A percentile compares a stretch with the other conserved stretches of the same genome.
phyloP scores from a whole-genome alignment of 1,284 basidiomycete species.

The Schizopora paradoxa region DNA sequence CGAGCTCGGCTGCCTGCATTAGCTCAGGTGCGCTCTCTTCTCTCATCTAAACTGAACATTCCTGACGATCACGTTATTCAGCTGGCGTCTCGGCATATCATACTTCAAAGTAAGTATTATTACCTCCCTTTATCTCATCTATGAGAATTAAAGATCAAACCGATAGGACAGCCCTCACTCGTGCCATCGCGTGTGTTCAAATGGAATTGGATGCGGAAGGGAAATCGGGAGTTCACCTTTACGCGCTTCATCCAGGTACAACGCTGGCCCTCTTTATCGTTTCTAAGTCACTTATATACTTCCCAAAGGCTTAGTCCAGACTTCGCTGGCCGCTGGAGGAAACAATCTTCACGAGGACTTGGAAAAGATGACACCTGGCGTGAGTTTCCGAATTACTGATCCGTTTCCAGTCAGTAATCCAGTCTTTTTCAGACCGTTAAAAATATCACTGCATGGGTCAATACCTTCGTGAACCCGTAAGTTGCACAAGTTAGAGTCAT shows the following conservation, averaged over 20 bases:
- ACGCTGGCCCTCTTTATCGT: background rate
- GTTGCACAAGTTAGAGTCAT: background rate
- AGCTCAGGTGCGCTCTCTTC: background rate
- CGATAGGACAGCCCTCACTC: slow-evolving; percentile 3
- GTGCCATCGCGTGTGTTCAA: slow-evolving; percentile 5
- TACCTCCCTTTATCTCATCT: background rate
- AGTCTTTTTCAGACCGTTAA: background rate
- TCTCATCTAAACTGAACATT: background rate
- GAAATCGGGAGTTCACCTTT: slow-evolving; percentile 1
- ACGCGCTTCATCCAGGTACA: slow-evolving; percentile 8
- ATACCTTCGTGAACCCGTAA: slow-evolving; percentile 1
- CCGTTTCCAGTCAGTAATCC: background rate
- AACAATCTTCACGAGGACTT: slow-evolving; percentile 2
- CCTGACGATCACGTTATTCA: background rate
- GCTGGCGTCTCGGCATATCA: slow-evolving; percentile 1
- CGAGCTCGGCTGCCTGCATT: background rate
- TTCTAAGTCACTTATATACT: background rate
- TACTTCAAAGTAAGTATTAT: slow-evolving; percentile 6
- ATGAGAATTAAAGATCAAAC: background rate
- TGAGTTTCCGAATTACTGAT: background rate
- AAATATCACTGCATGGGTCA: background rate
- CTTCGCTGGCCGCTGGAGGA: background rate
- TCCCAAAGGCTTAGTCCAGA: slow-evolving; percentile 2
- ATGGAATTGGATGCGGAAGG: slow-evolving; percentile 3
- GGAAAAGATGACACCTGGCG: slow-evolving; percentile 3